A percentile compares a stretch with the other conserved stretches of the same genome.
These are phyloP conservation scores for Mycosphaerelloides madeirae DNA, from an alignment of 2,329 filamentous ascomycete genomes.

Conservation along the genomic window DNA sequence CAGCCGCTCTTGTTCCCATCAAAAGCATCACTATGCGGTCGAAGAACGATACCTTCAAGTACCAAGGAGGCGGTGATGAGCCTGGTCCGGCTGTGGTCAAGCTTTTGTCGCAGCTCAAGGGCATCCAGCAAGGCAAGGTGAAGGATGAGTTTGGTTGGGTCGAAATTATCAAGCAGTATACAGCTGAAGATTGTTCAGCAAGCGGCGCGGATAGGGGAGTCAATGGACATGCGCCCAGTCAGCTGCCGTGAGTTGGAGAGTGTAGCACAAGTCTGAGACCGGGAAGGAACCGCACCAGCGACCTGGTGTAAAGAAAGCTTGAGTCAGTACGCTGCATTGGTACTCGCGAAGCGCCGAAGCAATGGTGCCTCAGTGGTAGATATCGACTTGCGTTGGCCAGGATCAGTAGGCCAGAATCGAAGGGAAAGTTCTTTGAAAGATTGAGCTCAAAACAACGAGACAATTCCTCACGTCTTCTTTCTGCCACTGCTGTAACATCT, in stretches of 20 bases:
- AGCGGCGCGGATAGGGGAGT: constrained; percentile 18
- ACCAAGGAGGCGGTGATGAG: constrained; percentile 56
- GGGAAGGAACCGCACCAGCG: too few relatives aligned
- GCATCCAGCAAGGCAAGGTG: constrained; percentile 76
- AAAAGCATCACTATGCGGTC: constrained; percentile 75
- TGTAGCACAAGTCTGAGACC: too few relatives aligned
- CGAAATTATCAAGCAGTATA: constrained; percentile 39
- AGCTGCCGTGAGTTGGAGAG: constrained; percentile 22
- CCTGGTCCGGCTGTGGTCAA: constrained; percentile 69
- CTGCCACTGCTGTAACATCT: too few relatives aligned
- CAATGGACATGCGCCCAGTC: constrained; percentile 15
- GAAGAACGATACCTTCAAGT: constrained; percentile 52
- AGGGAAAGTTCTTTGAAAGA: too few relatives aligned
- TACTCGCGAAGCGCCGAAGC: too few relatives aligned
- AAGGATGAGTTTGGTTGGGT: constrained; percentile 76
- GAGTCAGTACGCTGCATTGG: too few relatives aligned
- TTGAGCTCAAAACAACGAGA: too few relatives aligned
- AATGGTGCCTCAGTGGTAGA: too few relatives aligned
- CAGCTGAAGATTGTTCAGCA: constrained; percentile 27
- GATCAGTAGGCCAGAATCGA: too few relatives aligned
- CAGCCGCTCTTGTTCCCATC: constrained; percentile 85
- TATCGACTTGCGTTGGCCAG: too few relatives aligned
- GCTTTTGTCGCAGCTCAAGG: constrained; percentile 72
- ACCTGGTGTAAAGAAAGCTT: too few relatives aligned
- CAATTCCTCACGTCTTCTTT: too few relatives aligned